Evolutionary conservation across 305 asterid species (phyloP), one percentile per base, ranked within the genome.

Genomic region (Fraxinus floribunda): DNA sequence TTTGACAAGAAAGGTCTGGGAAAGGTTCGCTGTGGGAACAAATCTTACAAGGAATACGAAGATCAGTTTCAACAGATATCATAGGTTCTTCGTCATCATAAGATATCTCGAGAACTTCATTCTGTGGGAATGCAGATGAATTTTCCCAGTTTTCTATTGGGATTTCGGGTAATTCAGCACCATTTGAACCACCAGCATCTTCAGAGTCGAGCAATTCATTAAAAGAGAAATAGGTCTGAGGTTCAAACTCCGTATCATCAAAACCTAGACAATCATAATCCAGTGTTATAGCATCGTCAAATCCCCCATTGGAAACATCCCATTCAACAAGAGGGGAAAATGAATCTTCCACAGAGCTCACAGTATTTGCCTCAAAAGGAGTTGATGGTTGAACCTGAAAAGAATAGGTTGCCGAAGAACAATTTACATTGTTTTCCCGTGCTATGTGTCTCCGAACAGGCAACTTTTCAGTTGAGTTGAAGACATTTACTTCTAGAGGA

Each of bases 181-280:
- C 93, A 82, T 85, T 60, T 20, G 80, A 70, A 44, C 84, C 83
- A 68, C 83, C 91, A 80, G 87, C 90, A 60, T 88, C 97, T 81
- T 90, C 93, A 75, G 97, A 84, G 80, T 88, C 94, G 84, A 91
- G 97, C 88, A 97, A 78, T 88, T 97, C 99, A 22, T 93, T 88
- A 88, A 91, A 93, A 79, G 98, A 96, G 91, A 96, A 96, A 85
- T 92, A 97, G 7, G 97, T 97, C 92, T 93, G 99, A 60, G 98
- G 98, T 87, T 93, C 98, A 55, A 94, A 94, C 52, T 92, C 98
- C 89, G 88, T 85, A 78, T 91, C 94, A 74, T 89, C 95, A 36
- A 78, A 86, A 77, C 80, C 90, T 81, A 90, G 88, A 81, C 83
- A 81, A 57, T 86, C 91, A 62, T 86, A 91, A 87, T 92, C 93